Evolutionary conservation across 2,329 filamentous ascomycete genomes (phyloP).

Genomic region (Delphinella strobiligena): DNA sequence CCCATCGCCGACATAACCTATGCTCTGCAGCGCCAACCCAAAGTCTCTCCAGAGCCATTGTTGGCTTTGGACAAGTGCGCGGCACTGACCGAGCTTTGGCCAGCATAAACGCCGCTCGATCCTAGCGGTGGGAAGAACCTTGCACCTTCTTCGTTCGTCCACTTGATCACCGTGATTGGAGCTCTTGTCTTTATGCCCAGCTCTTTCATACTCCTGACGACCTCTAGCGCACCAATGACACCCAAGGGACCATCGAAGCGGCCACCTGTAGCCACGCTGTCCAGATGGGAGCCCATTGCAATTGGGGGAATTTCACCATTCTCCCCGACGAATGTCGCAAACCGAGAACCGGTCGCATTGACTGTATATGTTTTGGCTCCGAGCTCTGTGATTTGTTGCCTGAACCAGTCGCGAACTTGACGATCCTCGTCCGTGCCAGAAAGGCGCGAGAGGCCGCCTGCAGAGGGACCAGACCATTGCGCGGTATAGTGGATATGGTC

Average conservation of each 20-base stretch:
- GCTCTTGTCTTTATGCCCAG: slow-evolving; percentile 12
- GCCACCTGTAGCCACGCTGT: slow-evolving; percentile 12
- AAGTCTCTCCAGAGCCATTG: slow-evolving; percentile 11
- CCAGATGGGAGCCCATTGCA: slow-evolving; percentile 16
- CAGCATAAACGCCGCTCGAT: slow-evolving; percentile 15
- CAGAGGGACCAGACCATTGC: slow-evolving; percentile 12
- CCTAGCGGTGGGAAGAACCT: slow-evolving; percentile 13
- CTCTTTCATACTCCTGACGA: slow-evolving; percentile 8
- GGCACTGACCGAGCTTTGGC: slow-evolving; percentile 12
- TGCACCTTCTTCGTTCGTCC: slow-evolving; percentile 14
- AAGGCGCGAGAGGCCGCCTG: slow-evolving; percentile 11
- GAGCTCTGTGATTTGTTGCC: slow-evolving; percentile 13
- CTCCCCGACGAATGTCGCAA: slow-evolving; percentile 14
- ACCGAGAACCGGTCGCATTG: slow-evolving; percentile 17
- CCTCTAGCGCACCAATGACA: slow-evolving; percentile 12
- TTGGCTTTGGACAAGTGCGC: slow-evolving; percentile 18
- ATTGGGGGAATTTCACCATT: slow-evolving; percentile 16
- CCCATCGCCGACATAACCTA: slow-evolving; percentile 21
- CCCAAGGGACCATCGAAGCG: slow-evolving; percentile 13
- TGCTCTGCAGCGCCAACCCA: slow-evolving; percentile 19
- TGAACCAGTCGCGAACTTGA: slow-evolving; percentile 18
- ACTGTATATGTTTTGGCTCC: slow-evolving; percentile 14
- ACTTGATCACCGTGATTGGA: slow-evolving; percentile 6
- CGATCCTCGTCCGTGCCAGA: slow-evolving; percentile 15
- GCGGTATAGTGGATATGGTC: slow-evolving; percentile 11